Evolutionary conservation across 495 filamentous ascomycete species (phyloP).

Genomic region (Penicillium ucsense): DNA sequence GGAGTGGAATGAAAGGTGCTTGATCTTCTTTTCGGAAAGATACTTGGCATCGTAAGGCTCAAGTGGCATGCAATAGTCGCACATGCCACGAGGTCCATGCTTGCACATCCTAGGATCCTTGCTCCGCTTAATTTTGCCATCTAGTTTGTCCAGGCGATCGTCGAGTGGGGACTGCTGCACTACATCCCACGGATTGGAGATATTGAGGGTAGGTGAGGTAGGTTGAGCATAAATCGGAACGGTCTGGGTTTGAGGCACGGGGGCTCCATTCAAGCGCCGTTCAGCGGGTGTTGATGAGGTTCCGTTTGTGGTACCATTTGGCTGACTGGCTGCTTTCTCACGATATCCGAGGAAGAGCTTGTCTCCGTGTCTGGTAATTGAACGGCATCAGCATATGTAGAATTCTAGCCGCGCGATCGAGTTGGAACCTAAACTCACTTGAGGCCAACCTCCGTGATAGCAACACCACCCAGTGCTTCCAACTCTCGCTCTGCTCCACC

Average conservation of each 20-base stretch:
- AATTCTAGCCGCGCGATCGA: background rate
- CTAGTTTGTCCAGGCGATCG: conserved; percentile 71
- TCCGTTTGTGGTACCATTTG: conserved; percentile 42
- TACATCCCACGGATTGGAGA: conserved; percentile 89
- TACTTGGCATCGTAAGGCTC: conserved; percentile 88
- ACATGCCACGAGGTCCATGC: conserved; percentile 96
- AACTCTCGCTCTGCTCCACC: conserved; percentile 66
- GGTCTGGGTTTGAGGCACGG: conserved; percentile 60
- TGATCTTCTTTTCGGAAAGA: conserved; percentile 92
- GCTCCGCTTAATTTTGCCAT: conserved; percentile 82
- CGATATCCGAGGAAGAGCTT: conserved; percentile 78
- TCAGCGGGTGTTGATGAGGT: conserved; percentile 32
- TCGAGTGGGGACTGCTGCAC: conserved; percentile 82
- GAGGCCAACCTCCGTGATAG: conserved; percentile 61
- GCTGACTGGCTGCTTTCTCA: conserved; percentile 32
- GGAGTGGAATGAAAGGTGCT: conserved; percentile 93
- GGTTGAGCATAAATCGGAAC: conserved; percentile 50
- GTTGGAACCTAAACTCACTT: conserved; percentile 38
- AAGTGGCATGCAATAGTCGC: conserved; percentile 97
- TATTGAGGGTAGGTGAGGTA: conserved; percentile 46
- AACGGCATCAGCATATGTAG: background rate
- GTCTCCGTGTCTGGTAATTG: conserved; percentile 65
- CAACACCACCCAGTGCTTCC: conserved; percentile 52
- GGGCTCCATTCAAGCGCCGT: conserved; percentile 62
- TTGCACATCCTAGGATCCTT: conserved; percentile 83